Conservation (phyloP, 805 yeast species). For the Torulaspora gathmanii region DNA sequence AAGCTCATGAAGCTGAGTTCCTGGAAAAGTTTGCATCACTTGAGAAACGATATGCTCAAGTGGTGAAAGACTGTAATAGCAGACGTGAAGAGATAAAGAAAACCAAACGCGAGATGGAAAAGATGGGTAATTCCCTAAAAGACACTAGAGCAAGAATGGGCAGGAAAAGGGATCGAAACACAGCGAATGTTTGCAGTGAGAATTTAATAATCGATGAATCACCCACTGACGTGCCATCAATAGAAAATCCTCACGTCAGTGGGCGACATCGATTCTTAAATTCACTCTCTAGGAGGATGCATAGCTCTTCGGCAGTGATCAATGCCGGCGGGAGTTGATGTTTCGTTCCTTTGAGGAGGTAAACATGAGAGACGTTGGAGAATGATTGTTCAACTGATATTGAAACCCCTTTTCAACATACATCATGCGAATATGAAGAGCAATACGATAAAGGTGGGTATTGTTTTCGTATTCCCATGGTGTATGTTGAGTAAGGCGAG, state of each 20-base stretch:
- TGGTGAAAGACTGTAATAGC: constrained; percentile 1
- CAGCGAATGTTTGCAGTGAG: constrained; percentile 1
- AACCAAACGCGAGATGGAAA: constrained; percentile 3
- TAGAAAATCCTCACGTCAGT: neutral
- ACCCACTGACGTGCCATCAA: neutral
- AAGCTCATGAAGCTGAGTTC: constrained; percentile 1
- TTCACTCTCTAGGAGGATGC: neutral
- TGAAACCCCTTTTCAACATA: no score
- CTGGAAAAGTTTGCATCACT: neutral
- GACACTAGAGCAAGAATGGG: constrained; percentile 3
- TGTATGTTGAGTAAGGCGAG: no score
- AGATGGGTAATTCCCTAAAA: constrained; percentile 1
- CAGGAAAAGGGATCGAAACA: neutral
- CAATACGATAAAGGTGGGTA: no score
- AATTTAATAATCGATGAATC: neutral
- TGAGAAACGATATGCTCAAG: constrained; percentile 1
- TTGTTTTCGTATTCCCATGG: no score
- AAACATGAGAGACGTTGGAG: no score
- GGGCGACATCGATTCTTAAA: neutral
- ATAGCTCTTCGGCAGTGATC: neutral
- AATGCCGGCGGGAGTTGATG: neutral
- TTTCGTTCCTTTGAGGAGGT: no score
- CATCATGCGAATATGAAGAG: no score
- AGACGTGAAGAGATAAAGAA: constrained; percentile 2
- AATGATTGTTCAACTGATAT: no score